phyloP scores from a whole-genome alignment of 108 stramenopile genomes.

The Schizochytrium sp. region DNA sequence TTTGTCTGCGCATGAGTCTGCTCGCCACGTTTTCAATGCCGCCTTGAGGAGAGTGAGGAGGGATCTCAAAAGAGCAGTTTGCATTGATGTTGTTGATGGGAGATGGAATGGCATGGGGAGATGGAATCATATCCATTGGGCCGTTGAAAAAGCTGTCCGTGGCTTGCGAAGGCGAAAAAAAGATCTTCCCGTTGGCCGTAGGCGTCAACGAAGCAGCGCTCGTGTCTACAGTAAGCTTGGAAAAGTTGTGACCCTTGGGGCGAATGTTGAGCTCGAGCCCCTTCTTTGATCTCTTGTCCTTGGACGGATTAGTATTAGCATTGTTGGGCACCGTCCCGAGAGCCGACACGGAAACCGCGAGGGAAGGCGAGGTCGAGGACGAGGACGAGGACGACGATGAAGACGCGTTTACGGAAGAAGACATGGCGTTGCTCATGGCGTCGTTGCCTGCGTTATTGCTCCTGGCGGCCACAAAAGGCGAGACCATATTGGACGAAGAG shows the following conservation, averaged over 20 bases:
- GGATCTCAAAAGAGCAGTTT: background rate
- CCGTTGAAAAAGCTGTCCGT: background rate
- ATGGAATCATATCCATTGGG: background rate
- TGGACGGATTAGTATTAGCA: too few relatives aligned
- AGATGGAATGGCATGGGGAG: background rate
- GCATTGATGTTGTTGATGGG: background rate
- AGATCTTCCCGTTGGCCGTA: background rate
- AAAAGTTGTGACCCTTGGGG: background rate
- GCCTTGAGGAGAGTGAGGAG: background rate
- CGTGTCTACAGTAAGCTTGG: background rate
- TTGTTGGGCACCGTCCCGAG: too few relatives aligned
- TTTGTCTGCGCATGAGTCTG: background rate
- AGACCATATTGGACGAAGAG: too few relatives aligned
- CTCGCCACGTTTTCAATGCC: background rate
- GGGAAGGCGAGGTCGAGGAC: background rate
- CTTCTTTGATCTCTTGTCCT: background rate
- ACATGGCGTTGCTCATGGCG: too few relatives aligned
- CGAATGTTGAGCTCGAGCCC: background rate
- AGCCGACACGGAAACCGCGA: too few relatives aligned
- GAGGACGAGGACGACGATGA: background rate
- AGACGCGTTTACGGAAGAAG: too few relatives aligned
- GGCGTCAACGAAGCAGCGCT: background rate
- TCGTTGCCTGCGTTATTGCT: too few relatives aligned
- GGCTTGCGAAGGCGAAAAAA: background rate
- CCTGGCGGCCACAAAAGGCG: too few relatives aligned